These are phyloP conservation scores for Agrocybe pediades DNA, from an alignment of 768 basidiomycete genomes.

Conservation along the genomic window DNA sequence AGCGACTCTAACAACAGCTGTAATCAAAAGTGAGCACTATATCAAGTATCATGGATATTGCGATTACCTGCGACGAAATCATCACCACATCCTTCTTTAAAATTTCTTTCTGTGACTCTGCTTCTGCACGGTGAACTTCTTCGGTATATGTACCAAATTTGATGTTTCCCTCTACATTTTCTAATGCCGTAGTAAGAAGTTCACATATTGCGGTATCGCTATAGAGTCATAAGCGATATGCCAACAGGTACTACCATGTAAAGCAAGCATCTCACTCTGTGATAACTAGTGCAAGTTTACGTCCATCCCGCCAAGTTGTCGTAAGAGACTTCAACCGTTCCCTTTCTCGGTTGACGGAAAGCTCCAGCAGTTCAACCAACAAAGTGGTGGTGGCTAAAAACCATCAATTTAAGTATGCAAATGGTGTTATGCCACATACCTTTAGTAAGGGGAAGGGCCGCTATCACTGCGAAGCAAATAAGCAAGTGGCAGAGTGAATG, in stretches of 20 bases:
- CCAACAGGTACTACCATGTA: background rate
- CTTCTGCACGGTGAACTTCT: conserved; percentile 20
- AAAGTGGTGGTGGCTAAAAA: conserved; percentile 27
- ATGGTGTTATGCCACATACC: conserved; percentile 17
- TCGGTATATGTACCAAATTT: conserved; percentile 28
- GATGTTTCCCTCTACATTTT: conserved; percentile 18
- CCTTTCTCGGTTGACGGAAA: conserved; percentile 28
- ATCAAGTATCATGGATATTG: background rate
- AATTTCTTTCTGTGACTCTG: conserved; percentile 16
- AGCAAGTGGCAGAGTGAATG: conserved; percentile 1
- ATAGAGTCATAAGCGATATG: background rate
- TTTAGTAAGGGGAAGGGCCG: conserved; percentile 29
- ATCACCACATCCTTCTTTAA: conserved; percentile 35
- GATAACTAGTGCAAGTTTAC: conserved; percentile 31
- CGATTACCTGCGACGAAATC: conserved; percentile 39
- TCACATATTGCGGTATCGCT: conserved; percentile 25
- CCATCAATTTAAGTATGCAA: background rate
- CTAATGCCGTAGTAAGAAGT: conserved; percentile 20
- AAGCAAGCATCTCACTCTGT: conserved; percentile 33
- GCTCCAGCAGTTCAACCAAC: conserved; percentile 27
- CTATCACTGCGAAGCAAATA: conserved; percentile 29
- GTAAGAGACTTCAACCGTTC: conserved; percentile 15
- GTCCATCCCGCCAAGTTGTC: conserved; percentile 12
- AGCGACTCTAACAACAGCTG: conserved; percentile 45
- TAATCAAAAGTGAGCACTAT: conserved; percentile 3